Conservation (phyloP, 176 grass and related monocot species). For the Oryza meridionalis region DNA sequence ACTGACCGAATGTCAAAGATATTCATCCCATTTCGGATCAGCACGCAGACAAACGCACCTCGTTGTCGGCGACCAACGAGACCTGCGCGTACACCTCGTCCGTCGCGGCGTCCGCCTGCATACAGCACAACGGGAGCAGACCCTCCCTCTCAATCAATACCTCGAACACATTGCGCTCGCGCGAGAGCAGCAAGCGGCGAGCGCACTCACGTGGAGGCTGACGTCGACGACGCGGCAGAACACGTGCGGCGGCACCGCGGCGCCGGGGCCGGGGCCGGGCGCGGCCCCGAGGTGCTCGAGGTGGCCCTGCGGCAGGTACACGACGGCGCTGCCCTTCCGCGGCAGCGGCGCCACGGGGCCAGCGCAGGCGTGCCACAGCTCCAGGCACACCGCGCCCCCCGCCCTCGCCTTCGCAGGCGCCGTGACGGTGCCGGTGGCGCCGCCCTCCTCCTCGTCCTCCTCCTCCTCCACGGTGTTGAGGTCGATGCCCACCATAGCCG, state of each 20-base stretch:
- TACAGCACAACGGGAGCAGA: not conserved
- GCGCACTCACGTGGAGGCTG: slow-evolving; percentile 64
- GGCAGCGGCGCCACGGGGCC: slow-evolving; percentile 64
- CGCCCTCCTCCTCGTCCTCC: slow-evolving; percentile 49
- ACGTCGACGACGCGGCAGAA: slow-evolving; percentile 81
- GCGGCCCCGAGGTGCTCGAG: slow-evolving; percentile 57
- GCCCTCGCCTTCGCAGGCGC: not conserved
- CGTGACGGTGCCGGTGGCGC: not conserved
- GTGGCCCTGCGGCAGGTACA: slow-evolving; percentile 83
- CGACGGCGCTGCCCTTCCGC: slow-evolving; percentile 60
- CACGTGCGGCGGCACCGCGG: slow-evolving; percentile 59
- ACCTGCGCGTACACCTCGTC: slow-evolving; percentile 93
- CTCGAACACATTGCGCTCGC: slow-evolving; percentile 24
- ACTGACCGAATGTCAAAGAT: not conserved
- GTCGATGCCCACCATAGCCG: slow-evolving; percentile 56
- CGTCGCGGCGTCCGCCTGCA: slow-evolving; percentile 74
- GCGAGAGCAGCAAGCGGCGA: not conserved
- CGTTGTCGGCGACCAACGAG: slow-evolving; percentile 53
- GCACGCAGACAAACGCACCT: slow-evolving; percentile 39
- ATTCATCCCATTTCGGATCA: slow-evolving; percentile 1
- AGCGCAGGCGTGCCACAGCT: slow-evolving; percentile 84
- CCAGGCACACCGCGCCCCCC: slow-evolving; percentile 49
- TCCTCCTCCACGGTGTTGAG: slow-evolving; percentile 69
- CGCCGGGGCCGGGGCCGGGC: not conserved
- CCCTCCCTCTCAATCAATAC: slow-evolving; percentile 6